Conservation (phyloP, 306 rosid species). For the Pueraria montana region DNA sequence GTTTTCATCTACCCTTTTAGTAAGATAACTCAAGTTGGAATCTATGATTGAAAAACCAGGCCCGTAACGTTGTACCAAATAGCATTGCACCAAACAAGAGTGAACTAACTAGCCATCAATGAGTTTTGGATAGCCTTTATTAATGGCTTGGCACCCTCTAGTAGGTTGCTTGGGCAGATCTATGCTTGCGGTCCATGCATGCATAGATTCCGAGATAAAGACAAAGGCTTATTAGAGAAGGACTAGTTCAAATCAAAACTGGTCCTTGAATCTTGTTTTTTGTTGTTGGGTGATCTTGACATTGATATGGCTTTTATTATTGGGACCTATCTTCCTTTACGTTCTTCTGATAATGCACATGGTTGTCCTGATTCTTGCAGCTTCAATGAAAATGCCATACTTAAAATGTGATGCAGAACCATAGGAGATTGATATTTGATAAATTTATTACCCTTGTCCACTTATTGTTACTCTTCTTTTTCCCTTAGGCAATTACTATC, state of each 20-base stretch:
- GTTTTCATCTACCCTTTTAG: slow-evolving; percentile 1
- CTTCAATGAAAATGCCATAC: slow-evolving; percentile 19
- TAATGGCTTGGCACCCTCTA: slow-evolving; percentile 40
- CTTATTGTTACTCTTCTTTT: not conserved
- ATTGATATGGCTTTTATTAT: slow-evolving; percentile 31
- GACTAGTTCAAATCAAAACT: slow-evolving; percentile 50
- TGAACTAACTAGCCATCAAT: slow-evolving; percentile 27
- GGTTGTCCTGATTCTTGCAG: slow-evolving; percentile 36
- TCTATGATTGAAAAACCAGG: slow-evolving; percentile 8
- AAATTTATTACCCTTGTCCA: not conserved
- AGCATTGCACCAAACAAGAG: slow-evolving; percentile 35
- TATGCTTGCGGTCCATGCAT: slow-evolving; percentile 54
- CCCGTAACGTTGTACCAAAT: not conserved
- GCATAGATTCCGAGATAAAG: slow-evolving; percentile 52
- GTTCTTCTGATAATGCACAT: slow-evolving; percentile 49
- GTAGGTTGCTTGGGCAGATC: slow-evolving; percentile 53
- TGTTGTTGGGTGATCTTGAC: slow-evolving; percentile 49
- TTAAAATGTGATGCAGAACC: slow-evolving; percentile 4
- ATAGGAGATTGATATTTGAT: not conserved
- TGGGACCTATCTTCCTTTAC: slow-evolving; percentile 47
- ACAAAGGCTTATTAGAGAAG: slow-evolving; percentile 43
- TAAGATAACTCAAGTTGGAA: slow-evolving; percentile 2
- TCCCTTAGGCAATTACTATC: not conserved
- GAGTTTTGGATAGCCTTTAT: slow-evolving; percentile 49
- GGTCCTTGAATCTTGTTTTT: slow-evolving; percentile 54